These are phyloP conservation scores for Suhomyces faveliae DNA, from an alignment of 805 yeast genomes.

Conservation along the genomic window DNA sequence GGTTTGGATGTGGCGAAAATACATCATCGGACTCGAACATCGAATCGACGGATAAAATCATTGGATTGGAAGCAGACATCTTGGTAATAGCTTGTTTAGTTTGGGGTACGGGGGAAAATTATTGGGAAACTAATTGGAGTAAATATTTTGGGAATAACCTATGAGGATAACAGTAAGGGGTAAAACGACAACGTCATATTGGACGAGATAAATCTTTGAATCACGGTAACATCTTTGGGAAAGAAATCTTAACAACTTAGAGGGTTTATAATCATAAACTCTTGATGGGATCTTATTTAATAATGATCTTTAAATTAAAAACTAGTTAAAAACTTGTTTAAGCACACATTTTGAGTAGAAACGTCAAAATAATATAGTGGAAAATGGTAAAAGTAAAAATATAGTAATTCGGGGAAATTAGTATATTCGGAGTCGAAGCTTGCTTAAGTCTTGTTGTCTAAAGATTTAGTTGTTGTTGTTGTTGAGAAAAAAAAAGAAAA, in stretches of 20 bases:
- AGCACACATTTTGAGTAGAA: constrained; percentile 33
- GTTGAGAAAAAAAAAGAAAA: constrained; percentile 6
- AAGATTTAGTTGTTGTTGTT: constrained; percentile 10
- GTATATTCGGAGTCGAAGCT: neutral
- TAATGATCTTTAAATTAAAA: constrained; percentile 18
- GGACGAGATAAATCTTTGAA: constrained; percentile 20
- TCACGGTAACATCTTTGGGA: constrained; percentile 35
- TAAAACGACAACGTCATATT: constrained; percentile 32
- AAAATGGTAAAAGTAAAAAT: neutral
- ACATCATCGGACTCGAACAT: constrained; percentile 25
- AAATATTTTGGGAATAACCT: constrained; percentile 2
- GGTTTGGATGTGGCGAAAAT: constrained; percentile 18
- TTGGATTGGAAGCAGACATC: constrained; percentile 26
- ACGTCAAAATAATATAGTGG: constrained; percentile 8
- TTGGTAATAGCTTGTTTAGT: constrained; percentile 1
- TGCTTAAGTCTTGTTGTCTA: neutral
- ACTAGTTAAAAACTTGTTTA: constrained; percentile 26
- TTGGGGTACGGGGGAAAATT: neutral
- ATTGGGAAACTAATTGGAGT: neutral
- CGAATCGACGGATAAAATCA: constrained; percentile 24
- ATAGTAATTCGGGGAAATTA: constrained; percentile 1
- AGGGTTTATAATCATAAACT: constrained; percentile 11
- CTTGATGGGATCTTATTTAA: constrained; percentile 13
- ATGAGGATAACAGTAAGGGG: constrained; percentile 5
- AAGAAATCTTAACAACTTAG: constrained; percentile 21